Percentiles rank a stretch among this genome's conserved stretches.
Conservation (phyloP, 345 rosid genomes). For the Eucalyptus cladocalyx region DNA sequence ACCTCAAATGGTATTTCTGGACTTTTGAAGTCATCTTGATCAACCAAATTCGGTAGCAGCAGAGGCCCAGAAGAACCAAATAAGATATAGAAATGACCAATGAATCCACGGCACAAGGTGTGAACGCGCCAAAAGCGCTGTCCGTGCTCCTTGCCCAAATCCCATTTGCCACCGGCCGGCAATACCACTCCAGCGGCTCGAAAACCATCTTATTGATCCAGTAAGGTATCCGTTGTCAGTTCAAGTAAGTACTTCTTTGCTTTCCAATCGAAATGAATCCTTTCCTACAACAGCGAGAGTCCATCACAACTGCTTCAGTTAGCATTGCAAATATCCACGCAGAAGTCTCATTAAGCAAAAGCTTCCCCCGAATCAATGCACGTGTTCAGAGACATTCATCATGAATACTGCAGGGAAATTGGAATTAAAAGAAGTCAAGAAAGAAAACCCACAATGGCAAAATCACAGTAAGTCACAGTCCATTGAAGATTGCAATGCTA, state of each 20-base stretch:
- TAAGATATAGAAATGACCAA: conserved; percentile 53
- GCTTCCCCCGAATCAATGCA: background rate
- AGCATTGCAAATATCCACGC: background rate
- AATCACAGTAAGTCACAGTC: background rate
- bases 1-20: conserved; percentile 49
- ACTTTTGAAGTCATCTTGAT: conserved; percentile 37
- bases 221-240: background rate
- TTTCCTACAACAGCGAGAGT: background rate
- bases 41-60: conserved; percentile 62
- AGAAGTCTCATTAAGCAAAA: background rate
- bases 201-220: conserved; percentile 34
- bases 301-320: background rate
- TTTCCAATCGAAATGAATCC: background rate
- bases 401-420: background rate
- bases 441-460: background rate
- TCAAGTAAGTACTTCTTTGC: background rate
- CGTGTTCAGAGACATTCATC: background rate
- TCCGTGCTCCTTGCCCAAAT: conserved; percentile 41
- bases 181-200: conserved; percentile 61
- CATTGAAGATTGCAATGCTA: background rate
- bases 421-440: background rate
- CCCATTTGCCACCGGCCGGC: conserved; percentile 49
- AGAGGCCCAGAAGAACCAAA: conserved; percentile 54
- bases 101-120: conserved; percentile 66
- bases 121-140: conserved; percentile 65